Base-by-base conservation (phyloP, 768 basidiomycete species). In the Sistotremastrum suecicum region DNA sequence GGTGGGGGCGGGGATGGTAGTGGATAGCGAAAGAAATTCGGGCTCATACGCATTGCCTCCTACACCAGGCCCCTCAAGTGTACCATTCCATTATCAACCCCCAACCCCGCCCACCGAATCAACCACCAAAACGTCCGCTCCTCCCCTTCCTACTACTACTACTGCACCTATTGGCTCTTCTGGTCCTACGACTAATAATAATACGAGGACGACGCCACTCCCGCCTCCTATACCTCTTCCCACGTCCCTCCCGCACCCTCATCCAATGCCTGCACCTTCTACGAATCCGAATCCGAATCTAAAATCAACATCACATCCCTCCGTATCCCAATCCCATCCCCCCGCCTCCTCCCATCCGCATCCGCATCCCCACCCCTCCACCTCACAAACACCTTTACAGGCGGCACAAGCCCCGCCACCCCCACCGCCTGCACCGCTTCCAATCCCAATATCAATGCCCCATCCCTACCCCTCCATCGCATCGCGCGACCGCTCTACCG, bases 401-500 rank as follows among this genome's bases (percentile, higher is more conserved):
- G 59, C 45, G 43, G 43, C 50, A 5, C 41, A 50, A 42, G 50
- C 46, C 28, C 53, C 54, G 41, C 43, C 36, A 45, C 32, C 45
- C 12, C 55, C 59, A 35, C 35, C 51, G 34, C 34, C 49, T 34
- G 47, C 54, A 36, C 56, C 54, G 45, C 34, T 50, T 32, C 49
- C 46, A 42, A 35, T 55, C 37, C 41, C 57, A 39, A 36, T 42
- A n/a, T 20, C 42, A 34, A 12, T 45, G 6, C 20, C 41, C 37
- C 41, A 37, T 42, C 49, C 38, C 37, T 32, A 43, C 39, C 6
- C 41, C 10, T 42, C 40, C 35, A 11, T 11, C 30, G 38, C 35
- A 35, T 4, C n/a, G 46, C 0, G 40, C 52, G 3, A 31, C 40
- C 4, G 42, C 48, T 6, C 41, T 48, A 30, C 34, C 36, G 12